Percentiles rank a stretch among this genome's conserved stretches.
These are phyloP conservation scores for Magnusiomyces sp. DNA, from an alignment of 1,139 yeast genomes.

Conservation along the genomic window DNA sequence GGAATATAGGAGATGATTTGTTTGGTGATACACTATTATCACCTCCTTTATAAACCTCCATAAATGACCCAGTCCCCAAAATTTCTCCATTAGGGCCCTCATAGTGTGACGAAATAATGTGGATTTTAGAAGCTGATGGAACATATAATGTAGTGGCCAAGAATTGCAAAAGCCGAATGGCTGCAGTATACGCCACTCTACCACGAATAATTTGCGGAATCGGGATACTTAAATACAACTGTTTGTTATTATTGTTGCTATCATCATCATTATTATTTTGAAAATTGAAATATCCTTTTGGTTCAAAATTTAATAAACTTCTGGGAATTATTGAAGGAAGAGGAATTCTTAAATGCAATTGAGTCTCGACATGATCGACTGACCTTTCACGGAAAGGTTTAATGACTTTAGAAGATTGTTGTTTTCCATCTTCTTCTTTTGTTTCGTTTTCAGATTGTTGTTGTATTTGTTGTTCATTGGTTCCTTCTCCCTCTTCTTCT, in stretches of 20 bases:
- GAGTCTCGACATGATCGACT: too few relatives aligned
- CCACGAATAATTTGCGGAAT: slow-evolving; percentile 12
- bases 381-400: too few relatives aligned
- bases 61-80: slow-evolving; percentile 5
- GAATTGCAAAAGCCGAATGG: slow-evolving; percentile 9
- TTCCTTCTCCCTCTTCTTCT: background rate
- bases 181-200: slow-evolving; percentile 10
- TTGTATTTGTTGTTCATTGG: background rate
- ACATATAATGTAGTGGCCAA: slow-evolving; percentile 7
- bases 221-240: background rate
- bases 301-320: too few relatives aligned
- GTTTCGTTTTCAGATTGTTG: background rate
- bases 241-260: too few relatives aligned
- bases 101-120: slow-evolving; percentile 1
- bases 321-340: background rate
- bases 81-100: slow-evolving; percentile 2
- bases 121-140: background rate
- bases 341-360: slow-evolving; percentile 2
- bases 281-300: too few relatives aligned
- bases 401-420: too few relatives aligned
- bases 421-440: slow-evolving; percentile 1
- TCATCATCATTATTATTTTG: too few relatives aligned
- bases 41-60: background rate
- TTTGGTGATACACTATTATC: background rate
- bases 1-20: too few relatives aligned